These are phyloP conservation scores for Diaporthe aspalathi DNA, from an alignment of 2,329 filamentous ascomycete species.

Conservation along the genomic window DNA sequence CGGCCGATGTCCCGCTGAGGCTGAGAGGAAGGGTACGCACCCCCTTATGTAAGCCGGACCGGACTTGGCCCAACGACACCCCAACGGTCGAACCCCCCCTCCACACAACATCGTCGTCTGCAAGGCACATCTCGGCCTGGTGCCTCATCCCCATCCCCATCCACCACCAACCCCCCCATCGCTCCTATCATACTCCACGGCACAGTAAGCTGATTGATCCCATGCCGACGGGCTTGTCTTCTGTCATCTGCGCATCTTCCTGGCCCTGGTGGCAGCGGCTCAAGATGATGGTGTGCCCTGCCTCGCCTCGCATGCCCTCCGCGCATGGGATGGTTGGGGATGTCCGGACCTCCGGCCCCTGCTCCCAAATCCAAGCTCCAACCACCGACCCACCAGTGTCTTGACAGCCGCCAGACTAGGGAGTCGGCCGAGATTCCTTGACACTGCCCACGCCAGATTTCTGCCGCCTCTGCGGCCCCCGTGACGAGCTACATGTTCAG, in stretches of 20 bases:
- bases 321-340: constrained; percentile 38
- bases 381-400: constrained; percentile 32
- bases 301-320: constrained; percentile 22
- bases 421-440: constrained; percentile 24
- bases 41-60: constrained; percentile 35
- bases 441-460: constrained; percentile 19
- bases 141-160: not conserved
- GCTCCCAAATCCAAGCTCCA: constrained; percentile 17
- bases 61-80: constrained; percentile 39
- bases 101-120: not conserved
- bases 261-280: constrained; percentile 10
- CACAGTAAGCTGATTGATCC: constrained; percentile 26
- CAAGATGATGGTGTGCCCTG: constrained; percentile 28
- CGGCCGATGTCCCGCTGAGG: constrained; percentile 29
- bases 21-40: not conserved
- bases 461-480: constrained; percentile 11
- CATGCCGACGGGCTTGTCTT: constrained; percentile 17
- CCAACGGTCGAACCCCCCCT: not conserved
- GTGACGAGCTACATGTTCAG: constrained; percentile 10
- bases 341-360: constrained; percentile 38
- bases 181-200: not conserved
- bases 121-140: constrained; percentile 14
- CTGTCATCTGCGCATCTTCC: constrained; percentile 5
- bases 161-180: not conserved
- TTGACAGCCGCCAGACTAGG: constrained; percentile 26